Evolutionary conservation across 1,139 yeast genomes (phyloP), one percentile per base, ranked within the genome.

Genomic region (Chernovozyma aurita): DNA sequence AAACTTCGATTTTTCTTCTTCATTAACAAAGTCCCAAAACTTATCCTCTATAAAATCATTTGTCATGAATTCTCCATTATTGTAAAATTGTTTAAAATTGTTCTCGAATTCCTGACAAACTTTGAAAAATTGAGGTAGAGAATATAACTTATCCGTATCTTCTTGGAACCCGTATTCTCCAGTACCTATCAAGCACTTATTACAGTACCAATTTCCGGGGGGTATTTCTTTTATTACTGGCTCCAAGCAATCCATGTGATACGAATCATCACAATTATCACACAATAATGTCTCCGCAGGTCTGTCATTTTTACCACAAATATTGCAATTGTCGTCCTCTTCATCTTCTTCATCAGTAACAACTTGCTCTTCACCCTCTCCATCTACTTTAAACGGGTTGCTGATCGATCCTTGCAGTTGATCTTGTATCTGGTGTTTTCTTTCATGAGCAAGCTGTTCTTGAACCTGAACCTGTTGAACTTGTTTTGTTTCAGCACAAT

Each of bases 131-230:
- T 83, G 80, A n/a, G 49, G 68, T 40, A 66, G 60, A 0, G 82
- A 67, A 51, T 84, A 86, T 39, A 71, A 69, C 30, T 74, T 67
- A 4, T 72, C 65, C 1, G 52, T 53, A 16, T 83, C 79, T 44
- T 85, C 95, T 47, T 84, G 90, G 56, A 90, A 90, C 0, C 95
- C 95, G 53, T 87, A 90, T 47, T 82, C 92, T 1, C 95, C 94
- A 2, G 90, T 84, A 1, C 95, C 96, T 5, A 85, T 70, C 13
- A 90, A 64, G 55, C 97, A 90, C 42, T 74, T 74, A 33, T 81
- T 83, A 56, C 97, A 90, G 51, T 70, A 82, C 95, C 96, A 88
- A 24, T 67, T 70, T 3, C 77, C 76, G 14, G 63, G 53, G 0
- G 88, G 88, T 1, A 80, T 57, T 2, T 48, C 45, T 15, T 43